A percentile compares a stretch with the other conserved stretches of the same genome.
phyloP scores from a whole-genome alignment of 768 basidiomycete species.

The Tulasnella sp. region DNA sequence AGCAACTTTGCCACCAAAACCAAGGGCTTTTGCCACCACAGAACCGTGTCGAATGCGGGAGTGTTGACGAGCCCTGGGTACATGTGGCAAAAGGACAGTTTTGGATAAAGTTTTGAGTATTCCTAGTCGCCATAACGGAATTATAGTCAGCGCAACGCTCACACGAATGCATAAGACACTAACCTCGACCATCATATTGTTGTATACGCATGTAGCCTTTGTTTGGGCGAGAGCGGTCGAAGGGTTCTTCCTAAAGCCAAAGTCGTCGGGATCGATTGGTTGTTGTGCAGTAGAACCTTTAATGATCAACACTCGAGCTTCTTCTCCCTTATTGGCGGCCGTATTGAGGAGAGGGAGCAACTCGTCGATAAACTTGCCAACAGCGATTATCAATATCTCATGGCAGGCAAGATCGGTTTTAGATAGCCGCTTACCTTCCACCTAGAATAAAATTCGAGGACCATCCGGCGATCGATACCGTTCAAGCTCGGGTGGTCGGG shows the following conservation, averaged over 20 bases:
- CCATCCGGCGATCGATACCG: constrained; percentile 31
- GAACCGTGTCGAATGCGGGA: neutral
- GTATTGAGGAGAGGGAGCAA: constrained; percentile 24
- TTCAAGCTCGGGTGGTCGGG: constrained; percentile 23
- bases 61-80: constrained; percentile 48
- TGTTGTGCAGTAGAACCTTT: neutral
- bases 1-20: neutral
- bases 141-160: neutral
- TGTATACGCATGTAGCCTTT: constrained; percentile 8
- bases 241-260: constrained; percentile 29
- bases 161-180: neutral
- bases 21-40: neutral
- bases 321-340: constrained; percentile 28
- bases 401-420: neutral
- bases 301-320: constrained; percentile 29
- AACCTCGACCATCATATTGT: constrained; percentile 28
- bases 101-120: constrained; percentile 1
- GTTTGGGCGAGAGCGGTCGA: neutral
- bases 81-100: constrained; percentile 43
- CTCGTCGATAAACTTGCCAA: constrained; percentile 28
- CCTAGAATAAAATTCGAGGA: constrained; percentile 30
- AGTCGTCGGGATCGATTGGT: constrained; percentile 15
- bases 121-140: neutral
- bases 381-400: neutral
- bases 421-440: constrained; percentile 22